Evolutionary conservation across 371 early-diverging fungal genomes (phyloP).

Genomic region (Mucor sp.): DNA sequence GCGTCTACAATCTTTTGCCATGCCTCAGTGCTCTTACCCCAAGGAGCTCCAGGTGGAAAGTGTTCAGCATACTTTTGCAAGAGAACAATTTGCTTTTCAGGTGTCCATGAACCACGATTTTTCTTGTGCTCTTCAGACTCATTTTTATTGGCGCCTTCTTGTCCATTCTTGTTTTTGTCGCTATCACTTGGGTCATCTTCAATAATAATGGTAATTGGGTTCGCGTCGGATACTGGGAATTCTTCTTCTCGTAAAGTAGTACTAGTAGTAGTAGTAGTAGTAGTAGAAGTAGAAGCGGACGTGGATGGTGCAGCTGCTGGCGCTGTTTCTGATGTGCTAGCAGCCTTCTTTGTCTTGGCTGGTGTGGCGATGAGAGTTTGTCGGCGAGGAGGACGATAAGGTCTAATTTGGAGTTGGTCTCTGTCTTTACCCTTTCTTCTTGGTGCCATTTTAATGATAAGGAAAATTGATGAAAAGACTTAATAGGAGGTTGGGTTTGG

Average conservation of each 20-base stretch:
- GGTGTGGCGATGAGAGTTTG: neutral
- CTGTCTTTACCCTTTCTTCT: neutral
- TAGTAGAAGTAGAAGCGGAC: neutral
- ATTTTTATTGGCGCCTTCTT: neutral
- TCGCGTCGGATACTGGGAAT: neutral
- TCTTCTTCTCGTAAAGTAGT: neutral
- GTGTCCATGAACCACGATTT: neutral
- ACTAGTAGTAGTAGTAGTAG: neutral
- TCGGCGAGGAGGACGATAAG: neutral
- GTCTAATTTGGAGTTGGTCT: neutral
- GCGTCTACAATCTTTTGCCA: neutral
- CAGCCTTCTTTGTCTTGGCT: neutral
- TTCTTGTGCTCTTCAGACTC: neutral
- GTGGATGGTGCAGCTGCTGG: neutral
- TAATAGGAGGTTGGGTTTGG: neutral
- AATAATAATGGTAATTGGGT: neutral
- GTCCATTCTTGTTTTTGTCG: neutral
- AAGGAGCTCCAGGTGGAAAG: neutral
- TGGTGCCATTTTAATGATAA: neutral
- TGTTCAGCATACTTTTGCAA: neutral
- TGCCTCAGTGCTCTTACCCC: neutral
- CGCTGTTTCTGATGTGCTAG: neutral
- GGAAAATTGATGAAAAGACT: neutral
- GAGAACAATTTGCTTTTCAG: neutral
- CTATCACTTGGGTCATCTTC: neutral